These are phyloP conservation scores for Pyrrhoderma lamaoense DNA, from an alignment of 1,284 basidiomycete species.

Conservation along the genomic window DNA sequence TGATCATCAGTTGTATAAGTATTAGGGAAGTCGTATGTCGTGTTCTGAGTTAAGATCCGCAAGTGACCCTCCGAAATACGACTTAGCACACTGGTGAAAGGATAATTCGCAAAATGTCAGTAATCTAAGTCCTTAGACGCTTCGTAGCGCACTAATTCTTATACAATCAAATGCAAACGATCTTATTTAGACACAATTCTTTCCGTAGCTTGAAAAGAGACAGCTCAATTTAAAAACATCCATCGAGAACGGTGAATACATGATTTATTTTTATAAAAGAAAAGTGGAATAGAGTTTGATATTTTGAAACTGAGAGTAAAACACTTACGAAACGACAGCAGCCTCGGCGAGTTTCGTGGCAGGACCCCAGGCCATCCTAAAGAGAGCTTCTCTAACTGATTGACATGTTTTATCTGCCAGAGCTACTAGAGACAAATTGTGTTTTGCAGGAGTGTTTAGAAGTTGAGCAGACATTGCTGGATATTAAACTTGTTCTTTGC, in stretches of 20 bases:
- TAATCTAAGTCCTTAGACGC: too few species aligned
- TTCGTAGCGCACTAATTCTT: too few species aligned
- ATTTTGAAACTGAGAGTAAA: background rate
- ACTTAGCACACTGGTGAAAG: constrained; percentile 35
- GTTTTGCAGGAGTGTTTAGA: constrained; percentile 34
- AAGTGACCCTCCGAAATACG: constrained; percentile 44
- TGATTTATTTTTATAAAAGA: constrained; percentile 10
- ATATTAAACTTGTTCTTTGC: constrained; percentile 8
- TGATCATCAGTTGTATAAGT: constrained; percentile 6
- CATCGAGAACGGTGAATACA: too few species aligned
- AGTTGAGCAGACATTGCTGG: constrained; percentile 23
- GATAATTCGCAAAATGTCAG: too few species aligned
- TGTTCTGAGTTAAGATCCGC: constrained; percentile 35
- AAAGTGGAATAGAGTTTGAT: background rate
- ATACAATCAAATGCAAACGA: too few species aligned
- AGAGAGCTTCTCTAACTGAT: constrained; percentile 27
- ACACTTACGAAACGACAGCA: constrained; percentile 38
- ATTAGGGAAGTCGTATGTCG: constrained; percentile 42
- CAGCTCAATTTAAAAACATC: too few species aligned
- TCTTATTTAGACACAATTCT: too few species aligned
- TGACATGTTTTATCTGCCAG: constrained; percentile 38
- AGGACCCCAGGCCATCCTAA: constrained; percentile 35
- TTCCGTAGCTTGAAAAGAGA: too few species aligned
- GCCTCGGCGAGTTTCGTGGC: constrained; percentile 36
- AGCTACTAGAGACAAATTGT: constrained; percentile 35